Percentiles rank a stretch among this genome's conserved stretches.
Conservation (phyloP, 306 rosid genomes). For the Prunus mira region DNA sequence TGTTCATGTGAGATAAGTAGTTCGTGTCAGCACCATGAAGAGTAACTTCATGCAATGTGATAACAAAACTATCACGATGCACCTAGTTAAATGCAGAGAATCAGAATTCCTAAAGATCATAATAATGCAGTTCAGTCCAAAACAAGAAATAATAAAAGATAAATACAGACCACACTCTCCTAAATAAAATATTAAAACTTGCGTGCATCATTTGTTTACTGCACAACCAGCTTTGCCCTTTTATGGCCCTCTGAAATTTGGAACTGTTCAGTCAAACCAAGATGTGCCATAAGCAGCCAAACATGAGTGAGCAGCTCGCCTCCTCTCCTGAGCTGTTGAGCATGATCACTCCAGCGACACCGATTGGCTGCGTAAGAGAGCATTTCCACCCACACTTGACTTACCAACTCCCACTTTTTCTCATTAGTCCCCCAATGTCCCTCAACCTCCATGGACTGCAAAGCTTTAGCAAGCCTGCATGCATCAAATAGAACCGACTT, state of each 20-base stretch:
- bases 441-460: not conserved
- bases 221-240: not conserved
- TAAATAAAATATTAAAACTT: too few relatives aligned
- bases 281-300: constrained; percentile 38
- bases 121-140: too few relatives aligned
- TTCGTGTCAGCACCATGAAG: too few relatives aligned
- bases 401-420: not conserved
- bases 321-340: constrained; percentile 13
- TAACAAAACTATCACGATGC: too few relatives aligned
- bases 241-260: not conserved
- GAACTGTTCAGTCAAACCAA: constrained; percentile 21
- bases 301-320: constrained; percentile 26
- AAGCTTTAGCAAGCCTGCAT: not conserved
- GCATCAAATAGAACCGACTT: not conserved
- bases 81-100: too few relatives aligned
- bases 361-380: not conserved
- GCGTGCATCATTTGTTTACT: too few relatives aligned
- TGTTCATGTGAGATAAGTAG: too few relatives aligned
- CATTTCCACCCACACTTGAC: constrained; percentile 21
- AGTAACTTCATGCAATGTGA: too few relatives aligned
- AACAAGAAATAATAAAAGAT: too few relatives aligned
- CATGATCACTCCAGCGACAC: constrained; percentile 8
- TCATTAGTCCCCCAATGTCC: not conserved
- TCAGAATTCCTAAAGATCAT: too few relatives aligned
- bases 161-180: too few relatives aligned